Evolutionary conservation across 805 yeast genomes (phyloP), one percentile per base, ranked within the genome.

Genomic region (Candida sanyiensis): DNA sequence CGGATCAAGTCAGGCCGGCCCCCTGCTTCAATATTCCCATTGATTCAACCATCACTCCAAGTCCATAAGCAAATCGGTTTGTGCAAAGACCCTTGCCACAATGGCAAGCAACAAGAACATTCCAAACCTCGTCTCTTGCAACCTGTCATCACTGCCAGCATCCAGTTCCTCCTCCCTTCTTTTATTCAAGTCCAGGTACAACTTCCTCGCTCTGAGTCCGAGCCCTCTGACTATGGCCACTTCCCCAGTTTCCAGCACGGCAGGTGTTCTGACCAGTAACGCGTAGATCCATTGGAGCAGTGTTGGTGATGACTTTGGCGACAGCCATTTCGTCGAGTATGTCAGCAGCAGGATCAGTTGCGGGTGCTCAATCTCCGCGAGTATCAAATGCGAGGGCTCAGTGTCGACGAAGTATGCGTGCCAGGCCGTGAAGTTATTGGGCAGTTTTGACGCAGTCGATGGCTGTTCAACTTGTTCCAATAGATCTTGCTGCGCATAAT

Each of bases 341-440:
- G 49, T 39, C 4, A 55, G 28, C 16, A 55, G 33, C 21, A 38
- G 46, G 11, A 55, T 9, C 3, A 48, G 35, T 5, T 51, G 43
- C 9, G 44, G 48, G n/a, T n/a, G n/a, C n/a, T n/a, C n/a, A n/a
- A n/a, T n/a, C n/a, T n/a, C n/a, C n/a, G n/a, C n/a, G n/a, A n/a
- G n/a, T n/a, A n/a, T n/a, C n/a, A n/a, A n/a, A 18, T 48, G 44
- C 26, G 51, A 57, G 7, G 52, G 13, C 16, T 51, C 48, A 3
- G 51, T 46, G 2, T 52, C 26, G 1, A 52, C 35, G 6, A 48
- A 31, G 19, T 42, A 54, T 5, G 38, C 35, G 28, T 51, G 42
- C 59, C 58, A 55, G 18, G 44, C 46, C 2, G 55, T 52, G 43
- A 53, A 53, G 15, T 39, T 49, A 28, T 43, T 46, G 9, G 58